A percentile compares a stretch with the other conserved stretches of the same genome.
These are phyloP conservation scores for Metarhizium sp. DNA, from an alignment of 2,329 filamentous ascomycete genomes.

Conservation along the genomic window DNA sequence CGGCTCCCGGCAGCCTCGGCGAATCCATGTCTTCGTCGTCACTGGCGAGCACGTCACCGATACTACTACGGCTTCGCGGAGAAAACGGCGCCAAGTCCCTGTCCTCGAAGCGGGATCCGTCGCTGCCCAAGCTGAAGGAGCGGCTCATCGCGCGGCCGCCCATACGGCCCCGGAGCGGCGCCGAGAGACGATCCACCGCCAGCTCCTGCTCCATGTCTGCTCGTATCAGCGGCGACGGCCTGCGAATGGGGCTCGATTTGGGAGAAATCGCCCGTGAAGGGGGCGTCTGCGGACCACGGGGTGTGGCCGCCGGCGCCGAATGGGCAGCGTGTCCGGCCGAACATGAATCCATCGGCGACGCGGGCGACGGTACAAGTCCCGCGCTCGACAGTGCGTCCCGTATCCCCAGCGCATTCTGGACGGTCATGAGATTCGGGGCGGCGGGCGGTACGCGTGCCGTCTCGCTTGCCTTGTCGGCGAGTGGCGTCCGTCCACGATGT, in stretches of 20 bases:
- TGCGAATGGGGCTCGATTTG: slow-evolving; percentile 19
- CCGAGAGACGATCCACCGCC: slow-evolving; percentile 27
- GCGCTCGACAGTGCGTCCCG: slow-evolving; percentile 13
- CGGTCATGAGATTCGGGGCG: slow-evolving; percentile 10
- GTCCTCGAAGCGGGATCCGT: slow-evolving; percentile 20
- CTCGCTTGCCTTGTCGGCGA: slow-evolving; percentile 11
- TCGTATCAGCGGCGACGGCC: slow-evolving; percentile 23
- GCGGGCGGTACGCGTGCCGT: not conserved
- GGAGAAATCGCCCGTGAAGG: slow-evolving; percentile 18
- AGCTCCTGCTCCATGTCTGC: slow-evolving; percentile 29
- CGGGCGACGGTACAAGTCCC: slow-evolving; percentile 12
- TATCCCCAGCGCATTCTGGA: slow-evolving; percentile 25
- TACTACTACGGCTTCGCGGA: slow-evolving; percentile 22
- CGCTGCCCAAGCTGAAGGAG: slow-evolving; percentile 24
- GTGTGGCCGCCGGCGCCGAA: not conserved
- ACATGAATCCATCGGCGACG: slow-evolving; percentile 19
- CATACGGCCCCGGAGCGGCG: slow-evolving; percentile 20
- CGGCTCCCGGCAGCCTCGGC: slow-evolving; percentile 22
- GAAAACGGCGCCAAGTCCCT: slow-evolving; percentile 27
- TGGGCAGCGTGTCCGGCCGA: not conserved
- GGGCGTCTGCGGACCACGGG: slow-evolving; percentile 11
- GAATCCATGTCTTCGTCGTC: slow-evolving; percentile 16
- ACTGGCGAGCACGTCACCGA: slow-evolving; percentile 7
- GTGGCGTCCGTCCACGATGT: slow-evolving; percentile 16
- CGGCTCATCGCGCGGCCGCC: slow-evolving; percentile 23